Evolutionary conservation across 768 basidiomycete species (phyloP).

Genomic region (Mycena amicta): DNA sequence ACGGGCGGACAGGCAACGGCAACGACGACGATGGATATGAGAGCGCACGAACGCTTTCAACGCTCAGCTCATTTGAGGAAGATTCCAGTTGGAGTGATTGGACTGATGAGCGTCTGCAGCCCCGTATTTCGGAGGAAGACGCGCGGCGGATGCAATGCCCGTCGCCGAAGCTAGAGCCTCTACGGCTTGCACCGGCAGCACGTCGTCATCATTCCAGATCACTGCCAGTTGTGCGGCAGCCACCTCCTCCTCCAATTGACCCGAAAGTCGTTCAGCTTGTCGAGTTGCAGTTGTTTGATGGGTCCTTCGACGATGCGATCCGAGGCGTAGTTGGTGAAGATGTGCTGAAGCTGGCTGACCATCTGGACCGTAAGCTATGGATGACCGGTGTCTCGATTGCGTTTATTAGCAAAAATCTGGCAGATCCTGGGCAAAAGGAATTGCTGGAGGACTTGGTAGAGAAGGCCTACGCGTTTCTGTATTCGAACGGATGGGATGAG

Average conservation of each 20-base stretch:
- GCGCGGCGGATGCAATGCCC: slow-evolving; percentile 28
- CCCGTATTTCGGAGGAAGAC: slow-evolving; percentile 30
- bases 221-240: not conserved
- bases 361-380: slow-evolving; percentile 45
- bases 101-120: slow-evolving; percentile 30
- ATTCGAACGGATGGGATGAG: slow-evolving; percentile 23
- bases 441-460: slow-evolving; percentile 43
- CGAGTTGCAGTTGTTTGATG: slow-evolving; percentile 45
- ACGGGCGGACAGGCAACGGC: slow-evolving; percentile 16
- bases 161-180: slow-evolving; percentile 33
- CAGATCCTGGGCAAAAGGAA: slow-evolving; percentile 36
- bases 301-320: slow-evolving; percentile 46
- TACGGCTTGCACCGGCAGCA: slow-evolving; percentile 14
- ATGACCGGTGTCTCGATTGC: slow-evolving; percentile 50
- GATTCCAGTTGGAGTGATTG: slow-evolving; percentile 37
- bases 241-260: slow-evolving; percentile 21
- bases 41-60: slow-evolving; percentile 43
- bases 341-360: slow-evolving; percentile 33
- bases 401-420: slow-evolving; percentile 43
- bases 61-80: slow-evolving; percentile 49
- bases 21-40: slow-evolving; percentile 28
- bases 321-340: slow-evolving; percentile 37
- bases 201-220: slow-evolving; percentile 1
- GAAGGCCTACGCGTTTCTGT: slow-evolving; percentile 46
- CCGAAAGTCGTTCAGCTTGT: slow-evolving; percentile 39